Conservation (phyloP, 2,329 filamentous ascomycete genomes). For the Thyridium curvatum region DNA sequence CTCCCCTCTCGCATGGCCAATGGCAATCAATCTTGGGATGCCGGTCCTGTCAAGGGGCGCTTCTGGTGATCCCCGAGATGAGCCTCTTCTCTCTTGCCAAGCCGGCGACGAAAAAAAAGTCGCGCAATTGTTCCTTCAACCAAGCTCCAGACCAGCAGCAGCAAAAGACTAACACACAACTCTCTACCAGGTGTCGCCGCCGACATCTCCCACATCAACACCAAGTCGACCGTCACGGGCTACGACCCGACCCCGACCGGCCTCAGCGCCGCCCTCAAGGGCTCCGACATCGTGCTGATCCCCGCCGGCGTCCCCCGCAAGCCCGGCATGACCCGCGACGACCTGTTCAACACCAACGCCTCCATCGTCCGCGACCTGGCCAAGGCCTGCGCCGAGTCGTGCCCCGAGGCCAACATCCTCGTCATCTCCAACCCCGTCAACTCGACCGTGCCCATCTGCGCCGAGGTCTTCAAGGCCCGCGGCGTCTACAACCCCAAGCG, state of each 20-base stretch:
- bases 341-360: constrained; percentile 99
- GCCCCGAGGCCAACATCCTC: constrained; percentile 89
- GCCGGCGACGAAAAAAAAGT: too few relatives aligned
- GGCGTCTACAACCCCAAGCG: constrained; percentile 99
- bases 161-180: constrained; percentile 2
- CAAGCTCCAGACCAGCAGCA: too few relatives aligned
- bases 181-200: constrained; percentile 76
- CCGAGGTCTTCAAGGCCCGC: constrained; percentile 91
- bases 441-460: constrained; percentile 96
- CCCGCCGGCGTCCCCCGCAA: constrained; percentile 98
- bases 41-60: too few relatives aligned
- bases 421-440: constrained; percentile 99
- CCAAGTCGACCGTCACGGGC: constrained; percentile 89
- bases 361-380: constrained; percentile 98
- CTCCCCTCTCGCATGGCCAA: too few relatives aligned
- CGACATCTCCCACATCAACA: constrained; percentile 98
- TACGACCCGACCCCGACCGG: constrained; percentile 73
- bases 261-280: constrained; percentile 75
- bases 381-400: constrained; percentile 84
- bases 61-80: too few relatives aligned
- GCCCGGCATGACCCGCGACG: constrained; percentile 99
- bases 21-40: too few relatives aligned
- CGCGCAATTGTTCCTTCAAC: too few relatives aligned
- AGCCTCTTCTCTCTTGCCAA: too few relatives aligned
- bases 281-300: constrained; percentile 90